Percentiles rank a stretch among this genome's conserved stretches.
Conservation (phyloP, 2,329 filamentous ascomycete species). For the Fusarium sp. region DNA sequence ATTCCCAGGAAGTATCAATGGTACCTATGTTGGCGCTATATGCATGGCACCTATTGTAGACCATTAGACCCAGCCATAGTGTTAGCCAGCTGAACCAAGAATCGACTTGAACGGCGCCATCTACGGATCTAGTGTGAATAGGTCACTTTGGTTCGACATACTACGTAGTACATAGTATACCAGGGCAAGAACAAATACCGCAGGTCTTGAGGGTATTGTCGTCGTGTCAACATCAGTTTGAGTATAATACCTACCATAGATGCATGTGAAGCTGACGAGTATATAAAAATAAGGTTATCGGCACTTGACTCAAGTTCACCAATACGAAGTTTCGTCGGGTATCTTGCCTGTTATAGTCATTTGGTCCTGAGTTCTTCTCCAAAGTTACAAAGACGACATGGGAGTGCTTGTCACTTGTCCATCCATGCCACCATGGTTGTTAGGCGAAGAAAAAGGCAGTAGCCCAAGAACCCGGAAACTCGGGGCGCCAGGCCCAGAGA, state of each 20-base stretch:
- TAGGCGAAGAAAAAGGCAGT: background rate
- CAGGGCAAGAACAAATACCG: background rate
- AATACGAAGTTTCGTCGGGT: background rate
- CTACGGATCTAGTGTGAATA: background rate
- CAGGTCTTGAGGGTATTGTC: background rate
- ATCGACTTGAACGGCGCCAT: background rate
- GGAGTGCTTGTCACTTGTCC: background rate
- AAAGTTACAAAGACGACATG: background rate
- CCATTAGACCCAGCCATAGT: background rate
- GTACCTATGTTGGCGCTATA: background rate
- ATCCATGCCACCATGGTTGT: background rate
- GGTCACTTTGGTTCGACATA: background rate
- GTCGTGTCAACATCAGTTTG: background rate
- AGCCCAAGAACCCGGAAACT: slow-evolving; percentile 4
- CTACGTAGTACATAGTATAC: background rate
- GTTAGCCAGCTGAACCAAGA: background rate
- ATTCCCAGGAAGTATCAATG: background rate
- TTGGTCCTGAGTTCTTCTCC: background rate
- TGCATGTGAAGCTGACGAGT: background rate
- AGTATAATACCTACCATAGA: background rate
- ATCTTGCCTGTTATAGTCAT: background rate
- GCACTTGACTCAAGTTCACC: background rate
- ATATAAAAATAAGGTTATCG: slow-evolving; percentile 4
- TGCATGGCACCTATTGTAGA: background rate
- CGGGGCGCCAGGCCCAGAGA: slow-evolving; percentile 2